Evolutionary conservation across 2,329 filamentous ascomycete genomes (phyloP).

Genomic region (Arthrobotrys entomopaga): DNA sequence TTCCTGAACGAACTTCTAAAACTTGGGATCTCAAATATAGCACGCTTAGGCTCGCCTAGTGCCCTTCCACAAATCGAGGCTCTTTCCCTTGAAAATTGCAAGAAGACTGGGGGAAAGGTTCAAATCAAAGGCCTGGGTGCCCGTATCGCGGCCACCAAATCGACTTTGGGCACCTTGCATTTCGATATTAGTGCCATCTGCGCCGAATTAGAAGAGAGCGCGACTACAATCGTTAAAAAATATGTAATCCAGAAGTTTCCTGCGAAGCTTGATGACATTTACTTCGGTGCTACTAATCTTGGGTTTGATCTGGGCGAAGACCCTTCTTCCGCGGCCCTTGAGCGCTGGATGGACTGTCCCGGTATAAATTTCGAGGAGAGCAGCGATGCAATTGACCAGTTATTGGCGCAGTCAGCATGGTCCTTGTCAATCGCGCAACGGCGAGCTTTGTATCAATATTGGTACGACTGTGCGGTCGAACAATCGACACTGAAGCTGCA

Average conservation of each 20-base stretch:
- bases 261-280: too few species aligned
- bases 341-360: too few species aligned
- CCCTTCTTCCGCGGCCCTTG: too few species aligned
- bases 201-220: too few species aligned
- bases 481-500: conserved; percentile 21
- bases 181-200: too few species aligned
- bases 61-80: conserved; percentile 67
- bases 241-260: too few species aligned
- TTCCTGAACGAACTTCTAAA: conserved; percentile 71
- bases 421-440: conserved; percentile 1
- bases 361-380: not conserved
- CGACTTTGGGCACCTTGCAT: not conserved
- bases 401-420: conserved; percentile 13
- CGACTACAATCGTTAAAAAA: too few species aligned
- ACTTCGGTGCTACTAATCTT: too few species aligned
- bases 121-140: not conserved
- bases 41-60: conserved; percentile 70
- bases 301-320: too few species aligned
- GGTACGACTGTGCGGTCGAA: conserved; percentile 24
- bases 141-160: not conserved
- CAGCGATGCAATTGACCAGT: conserved; percentile 14
- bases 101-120: conserved; percentile 5
- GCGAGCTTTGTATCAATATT: conserved; percentile 14
- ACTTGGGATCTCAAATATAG: conserved; percentile 65
- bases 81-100: conserved; percentile 31